phyloP scores from a whole-genome alignment of 176 grass and related monocot species.

The Ensete glaucum region DNA sequence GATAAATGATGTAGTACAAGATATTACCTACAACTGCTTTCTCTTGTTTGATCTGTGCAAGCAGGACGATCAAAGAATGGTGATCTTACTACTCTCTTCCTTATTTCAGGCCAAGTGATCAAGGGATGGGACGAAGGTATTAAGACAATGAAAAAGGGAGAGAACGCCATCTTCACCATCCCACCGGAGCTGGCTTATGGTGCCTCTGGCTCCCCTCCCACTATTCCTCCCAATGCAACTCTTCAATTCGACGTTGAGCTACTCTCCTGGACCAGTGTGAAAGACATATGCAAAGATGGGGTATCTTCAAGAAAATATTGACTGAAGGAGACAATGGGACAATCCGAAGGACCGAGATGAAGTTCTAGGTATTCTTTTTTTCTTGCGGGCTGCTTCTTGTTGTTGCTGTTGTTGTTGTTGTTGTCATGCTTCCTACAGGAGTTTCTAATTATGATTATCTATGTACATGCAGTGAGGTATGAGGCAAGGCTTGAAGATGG shows the following conservation, averaged over 20 bases:
- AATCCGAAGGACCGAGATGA: slow-evolving; percentile 80
- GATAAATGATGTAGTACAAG: too few relatives aligned
- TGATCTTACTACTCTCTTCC: neutral
- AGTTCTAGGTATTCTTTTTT: slow-evolving; percentile 46
- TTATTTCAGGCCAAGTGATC: slow-evolving; percentile 59
- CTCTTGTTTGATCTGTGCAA: neutral
- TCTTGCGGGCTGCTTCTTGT: slow-evolving; percentile 4
- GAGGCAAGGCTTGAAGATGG: slow-evolving; percentile 67
- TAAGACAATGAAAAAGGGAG: slow-evolving; percentile 88
- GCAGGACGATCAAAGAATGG: neutral
- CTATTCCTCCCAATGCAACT: slow-evolving; percentile 59
- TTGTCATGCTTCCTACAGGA: slow-evolving; percentile 4
- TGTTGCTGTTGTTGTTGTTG: too few relatives aligned
- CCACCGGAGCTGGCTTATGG: slow-evolving; percentile 74
- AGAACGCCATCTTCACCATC: slow-evolving; percentile 80
- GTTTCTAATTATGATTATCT: slow-evolving; percentile 3
- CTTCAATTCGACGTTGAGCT: slow-evolving; percentile 82
- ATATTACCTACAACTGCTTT: neutral
- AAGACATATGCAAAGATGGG: slow-evolving; percentile 85
- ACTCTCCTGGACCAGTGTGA: slow-evolving; percentile 66
- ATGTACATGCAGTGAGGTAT: slow-evolving; percentile 57
- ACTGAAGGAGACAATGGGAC: slow-evolving; percentile 74
- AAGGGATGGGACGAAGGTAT: slow-evolving; percentile 92
- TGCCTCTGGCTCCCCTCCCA: slow-evolving; percentile 59
- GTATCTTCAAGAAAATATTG: slow-evolving; percentile 67